phyloP scores from a whole-genome alignment of 768 basidiomycete genomes.

The Dacryopinax spathularia region DNA sequence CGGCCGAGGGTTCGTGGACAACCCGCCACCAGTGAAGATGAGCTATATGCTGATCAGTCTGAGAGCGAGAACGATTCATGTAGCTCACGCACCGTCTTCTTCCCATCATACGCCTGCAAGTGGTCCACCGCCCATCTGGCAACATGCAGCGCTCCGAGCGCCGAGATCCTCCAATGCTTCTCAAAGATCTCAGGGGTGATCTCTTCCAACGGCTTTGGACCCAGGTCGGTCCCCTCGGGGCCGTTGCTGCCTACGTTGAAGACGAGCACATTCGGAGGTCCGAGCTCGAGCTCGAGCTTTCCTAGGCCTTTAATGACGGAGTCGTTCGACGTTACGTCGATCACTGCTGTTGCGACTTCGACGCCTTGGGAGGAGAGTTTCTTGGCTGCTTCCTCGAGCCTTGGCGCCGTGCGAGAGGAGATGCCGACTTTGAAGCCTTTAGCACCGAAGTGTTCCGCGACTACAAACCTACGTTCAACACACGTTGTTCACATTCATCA shows the following conservation, averaged over 20 bases:
- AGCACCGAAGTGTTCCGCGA: neutral
- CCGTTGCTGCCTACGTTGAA: neutral
- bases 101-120: neutral
- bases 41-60: neutral
- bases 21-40: neutral
- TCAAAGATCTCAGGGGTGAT: conserved; percentile 1
- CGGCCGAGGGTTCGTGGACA: neutral
- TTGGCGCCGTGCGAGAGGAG: neutral
- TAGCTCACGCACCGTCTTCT: neutral
- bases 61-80: neutral
- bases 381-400: neutral
- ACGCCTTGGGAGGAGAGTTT: neutral
- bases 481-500: neutral
- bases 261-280: neutral
- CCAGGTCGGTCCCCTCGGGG: neutral
- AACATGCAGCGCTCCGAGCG: neutral
- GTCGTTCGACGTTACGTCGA: neutral
- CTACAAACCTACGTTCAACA: neutral
- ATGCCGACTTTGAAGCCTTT: neutral
- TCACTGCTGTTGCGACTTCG: neutral
- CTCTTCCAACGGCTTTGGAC: neutral
- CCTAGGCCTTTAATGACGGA: neutral
- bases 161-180: conserved; percentile 3
- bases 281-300: neutral
- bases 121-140: neutral